Base-by-base conservation (phyloP, 116 monocot genomes). In the Dioscorea cayenensis region DNA sequence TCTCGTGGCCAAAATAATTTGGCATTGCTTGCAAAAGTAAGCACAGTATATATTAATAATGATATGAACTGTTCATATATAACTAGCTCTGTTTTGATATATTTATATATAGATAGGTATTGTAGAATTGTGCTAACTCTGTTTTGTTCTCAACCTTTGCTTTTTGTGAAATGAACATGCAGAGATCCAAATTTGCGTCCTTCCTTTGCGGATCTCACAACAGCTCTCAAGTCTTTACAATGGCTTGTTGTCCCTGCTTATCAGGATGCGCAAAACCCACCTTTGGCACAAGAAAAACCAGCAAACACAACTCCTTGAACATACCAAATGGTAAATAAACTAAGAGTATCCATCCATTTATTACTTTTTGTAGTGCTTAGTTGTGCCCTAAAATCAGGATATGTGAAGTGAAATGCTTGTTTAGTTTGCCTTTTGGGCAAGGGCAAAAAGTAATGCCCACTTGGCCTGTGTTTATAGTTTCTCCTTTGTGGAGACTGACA, bases 21-120 rank as follows among this genome's bases (percentile, higher is more conserved):
- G 84, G 83, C 82, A 99, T 65, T 99, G 99, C 78, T 99, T 94
- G 91, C 94, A n/a, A n/a, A n/a, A n/a, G n/a, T n/a, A n/a, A n/a
- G n/a, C n/a, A n/a, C n/a, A n/a, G n/a, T n/a, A n/a, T n/a, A n/a
- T n/a, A n/a, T n/a, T 25, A 25, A 25, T 25, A 25, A 25, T 25
- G 25, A 25, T 25, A 25, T 25, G 13, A 19, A 28, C 64, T 36
- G 11, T 13, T 63, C 25, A 25, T 25, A 25, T 1, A 25, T 25
- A 25, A 25, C 25, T 0, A 25, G 25, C 1, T 25, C 1, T 25
- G 0, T 25, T 25, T 25, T 25, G n/a, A n/a, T 25, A 25, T 25
- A 25, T 25, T 25, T 25, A 25, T 25, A 25, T 25, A 25, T 25
- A 25, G 25, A 14, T 14, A 20, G 0, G 27, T 22, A 70, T 18